Conservation (phyloP, 331 rosid genomes). For the Acacia concinna region DNA sequence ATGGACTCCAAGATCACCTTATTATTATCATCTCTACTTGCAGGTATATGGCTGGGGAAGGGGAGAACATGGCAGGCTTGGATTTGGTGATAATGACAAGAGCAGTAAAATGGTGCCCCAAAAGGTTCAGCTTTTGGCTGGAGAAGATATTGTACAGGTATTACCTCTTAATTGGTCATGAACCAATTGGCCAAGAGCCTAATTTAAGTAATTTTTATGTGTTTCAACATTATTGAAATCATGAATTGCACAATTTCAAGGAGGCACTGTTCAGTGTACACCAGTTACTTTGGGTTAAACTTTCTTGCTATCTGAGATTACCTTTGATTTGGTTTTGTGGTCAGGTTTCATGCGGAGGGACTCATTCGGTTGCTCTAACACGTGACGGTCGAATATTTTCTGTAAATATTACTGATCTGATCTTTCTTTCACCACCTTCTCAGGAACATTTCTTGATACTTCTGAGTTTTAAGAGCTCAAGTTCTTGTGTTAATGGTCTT, state of each 20-base stretch:
- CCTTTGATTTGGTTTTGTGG: constrained; percentile 12
- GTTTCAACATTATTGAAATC: neutral
- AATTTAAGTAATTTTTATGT: neutral
- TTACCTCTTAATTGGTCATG: neutral
- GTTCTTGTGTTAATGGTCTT: neutral
- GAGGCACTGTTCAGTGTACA: neutral
- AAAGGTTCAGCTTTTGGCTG: constrained; percentile 83
- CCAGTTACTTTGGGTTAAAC: neutral
- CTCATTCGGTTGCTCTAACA: constrained; percentile 90
- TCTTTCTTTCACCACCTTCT: neutral
- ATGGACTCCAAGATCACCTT: constrained; percentile 12
- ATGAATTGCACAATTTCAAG: neutral
- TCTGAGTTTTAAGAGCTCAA: neutral
- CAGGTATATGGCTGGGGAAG: constrained; percentile 99
- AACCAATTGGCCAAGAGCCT: neutral
- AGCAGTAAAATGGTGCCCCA: constrained; percentile 99
- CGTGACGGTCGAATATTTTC: constrained; percentile 88
- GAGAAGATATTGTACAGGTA: constrained; percentile 97
- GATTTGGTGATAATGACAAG: constrained; percentile 94
- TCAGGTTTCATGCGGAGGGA: constrained; percentile 97
- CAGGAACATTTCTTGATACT: neutral
- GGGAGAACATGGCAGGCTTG: constrained; percentile 99
- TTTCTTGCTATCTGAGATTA: constrained; percentile 16
- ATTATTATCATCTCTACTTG: constrained; percentile 29
- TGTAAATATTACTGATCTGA: constrained; percentile 44